A percentile compares a stretch with the other conserved stretches of the same genome.
Conservation (phyloP, 2,329 filamentous ascomycete genomes). For the Coniochaeta sp. region DNA sequence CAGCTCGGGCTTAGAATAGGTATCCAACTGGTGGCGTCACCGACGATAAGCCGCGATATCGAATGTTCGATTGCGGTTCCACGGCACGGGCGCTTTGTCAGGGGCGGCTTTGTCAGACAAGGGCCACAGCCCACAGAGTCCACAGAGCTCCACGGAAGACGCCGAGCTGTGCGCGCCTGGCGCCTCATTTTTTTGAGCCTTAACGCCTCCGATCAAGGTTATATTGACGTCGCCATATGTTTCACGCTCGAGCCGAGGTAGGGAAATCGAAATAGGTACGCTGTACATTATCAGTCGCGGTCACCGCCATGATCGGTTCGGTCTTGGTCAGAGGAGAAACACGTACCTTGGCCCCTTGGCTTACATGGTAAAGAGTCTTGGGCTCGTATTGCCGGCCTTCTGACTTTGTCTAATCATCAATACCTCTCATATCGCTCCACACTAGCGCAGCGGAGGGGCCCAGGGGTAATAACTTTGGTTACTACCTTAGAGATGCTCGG, state of each 20-base stretch:
- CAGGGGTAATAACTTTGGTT: too few relatives aligned
- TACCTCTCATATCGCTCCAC: too few relatives aligned
- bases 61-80: constrained; percentile 2
- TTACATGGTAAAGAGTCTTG: background rate
- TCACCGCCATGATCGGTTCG: background rate
- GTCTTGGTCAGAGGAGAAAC: background rate
- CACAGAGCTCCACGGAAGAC: too few relatives aligned
- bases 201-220: background rate
- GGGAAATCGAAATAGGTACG: too few relatives aligned
- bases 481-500: too few relatives aligned
- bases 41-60: background rate
- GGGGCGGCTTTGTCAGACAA: background rate
- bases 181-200: background rate
- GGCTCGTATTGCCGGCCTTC: background rate
- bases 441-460: too few relatives aligned
- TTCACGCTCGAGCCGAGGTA: background rate
- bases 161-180: background rate
- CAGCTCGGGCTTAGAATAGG: background rate
- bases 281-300: too few relatives aligned
- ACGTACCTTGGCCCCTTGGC: background rate
- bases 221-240: background rate
- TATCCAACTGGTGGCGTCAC: background rate
- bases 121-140: too few relatives aligned
- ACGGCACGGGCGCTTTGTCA: background rate
- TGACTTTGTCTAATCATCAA: background rate